Conservation (phyloP, 495 filamentous ascomycete genomes). For the Neurospora cerealis region DNA sequence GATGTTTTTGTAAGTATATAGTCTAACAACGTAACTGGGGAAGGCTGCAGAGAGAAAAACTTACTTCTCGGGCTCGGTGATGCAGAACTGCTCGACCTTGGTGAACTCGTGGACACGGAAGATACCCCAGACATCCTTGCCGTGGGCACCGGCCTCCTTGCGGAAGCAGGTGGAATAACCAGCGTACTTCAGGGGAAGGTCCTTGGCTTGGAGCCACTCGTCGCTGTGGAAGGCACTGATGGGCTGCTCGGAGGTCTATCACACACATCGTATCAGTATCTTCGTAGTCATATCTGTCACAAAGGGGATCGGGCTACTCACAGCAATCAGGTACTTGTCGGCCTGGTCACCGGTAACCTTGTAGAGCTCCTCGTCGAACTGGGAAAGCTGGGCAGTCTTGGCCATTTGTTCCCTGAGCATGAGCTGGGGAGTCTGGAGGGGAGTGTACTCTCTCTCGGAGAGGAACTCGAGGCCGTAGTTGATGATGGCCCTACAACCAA, state of each 20-base stretch:
- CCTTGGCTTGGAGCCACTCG: constrained; percentile 80
- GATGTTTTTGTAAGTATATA: not conserved
- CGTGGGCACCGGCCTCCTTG: constrained; percentile 86
- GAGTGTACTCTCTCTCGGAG: constrained; percentile 63
- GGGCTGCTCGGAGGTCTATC: constrained; percentile 79
- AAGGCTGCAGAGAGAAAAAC: not conserved
- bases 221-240: constrained; percentile 84
- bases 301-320: not conserved
- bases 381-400: constrained; percentile 95
- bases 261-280: not conserved
- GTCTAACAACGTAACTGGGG: not conserved
- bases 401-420: constrained; percentile 96
- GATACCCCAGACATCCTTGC: constrained; percentile 95
- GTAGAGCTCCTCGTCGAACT: constrained; percentile 96
- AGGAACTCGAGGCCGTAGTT: constrained; percentile 93
- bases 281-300: not conserved
- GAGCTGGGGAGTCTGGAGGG: constrained; percentile 87
- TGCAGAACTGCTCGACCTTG: constrained; percentile 93
- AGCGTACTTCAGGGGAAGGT: constrained; percentile 86
- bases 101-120: constrained; percentile 99
- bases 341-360: constrained; percentile 86
- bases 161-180: constrained; percentile 92
- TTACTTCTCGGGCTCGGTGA: constrained; percentile 79
- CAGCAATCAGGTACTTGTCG: constrained; percentile 89
- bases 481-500: constrained; percentile 51